Evolutionary conservation across 2,329 filamentous ascomycete species (phyloP).

Genomic region (Diaporthe caulivora): DNA sequence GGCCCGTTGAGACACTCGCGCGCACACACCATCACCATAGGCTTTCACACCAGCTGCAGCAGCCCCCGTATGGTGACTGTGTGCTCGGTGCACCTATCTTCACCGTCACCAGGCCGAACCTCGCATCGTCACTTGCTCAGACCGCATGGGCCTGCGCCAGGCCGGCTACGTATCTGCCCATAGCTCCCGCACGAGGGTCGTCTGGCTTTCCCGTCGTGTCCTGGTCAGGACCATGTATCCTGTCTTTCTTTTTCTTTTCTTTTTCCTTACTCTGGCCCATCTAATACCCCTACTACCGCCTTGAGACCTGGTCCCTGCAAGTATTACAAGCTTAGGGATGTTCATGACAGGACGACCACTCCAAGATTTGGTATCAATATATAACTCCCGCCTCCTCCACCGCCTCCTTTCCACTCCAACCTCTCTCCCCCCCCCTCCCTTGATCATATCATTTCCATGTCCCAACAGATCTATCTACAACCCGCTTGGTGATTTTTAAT

Average conservation of each 20-base stretch:
- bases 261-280: neutral
- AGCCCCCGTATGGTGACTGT: slow-evolving; percentile 31
- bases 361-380: slow-evolving; percentile 22
- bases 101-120: slow-evolving; percentile 4
- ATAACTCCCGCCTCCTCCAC: slow-evolving; percentile 35
- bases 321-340: slow-evolving; percentile 8
- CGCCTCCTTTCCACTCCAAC: slow-evolving; percentile 28
- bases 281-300: neutral
- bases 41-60: slow-evolving; percentile 27
- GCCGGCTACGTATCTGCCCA: slow-evolving; percentile 30
- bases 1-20: slow-evolving; percentile 30
- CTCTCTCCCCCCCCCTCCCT: neutral
- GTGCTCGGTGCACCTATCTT: neutral
- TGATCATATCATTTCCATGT: slow-evolving; percentile 11
- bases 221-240: slow-evolving; percentile 12
- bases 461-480: slow-evolving; percentile 27
- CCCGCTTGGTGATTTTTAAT: neutral
- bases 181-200: slow-evolving; percentile 20
- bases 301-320: slow-evolving; percentile 35
- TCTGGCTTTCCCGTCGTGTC: slow-evolving; percentile 29
- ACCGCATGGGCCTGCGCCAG: slow-evolving; percentile 28
- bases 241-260: slow-evolving; percentile 1
- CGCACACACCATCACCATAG: slow-evolving; percentile 28
- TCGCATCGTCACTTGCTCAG: slow-evolving; percentile 14
- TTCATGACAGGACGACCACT: slow-evolving; percentile 6